phyloP scores from a whole-genome alignment of 495 filamentous ascomycete genomes.

The Xylaria castorea region DNA sequence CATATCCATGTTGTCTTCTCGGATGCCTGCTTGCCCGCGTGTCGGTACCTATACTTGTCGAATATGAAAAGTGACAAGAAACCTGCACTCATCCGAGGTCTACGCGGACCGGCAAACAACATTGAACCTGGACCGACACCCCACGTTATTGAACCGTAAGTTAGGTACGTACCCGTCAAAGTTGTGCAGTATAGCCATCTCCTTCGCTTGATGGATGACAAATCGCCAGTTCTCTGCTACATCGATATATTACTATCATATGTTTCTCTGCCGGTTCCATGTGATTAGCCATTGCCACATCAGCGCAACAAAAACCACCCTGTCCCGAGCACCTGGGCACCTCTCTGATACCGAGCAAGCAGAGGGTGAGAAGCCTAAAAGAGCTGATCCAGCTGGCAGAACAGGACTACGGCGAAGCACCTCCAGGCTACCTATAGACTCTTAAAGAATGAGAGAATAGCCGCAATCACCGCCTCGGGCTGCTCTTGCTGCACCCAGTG shows the following conservation, averaged over 20 bases:
- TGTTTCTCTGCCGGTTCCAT: too few species aligned
- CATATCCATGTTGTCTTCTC: background rate
- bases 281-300: background rate
- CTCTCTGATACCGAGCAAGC: background rate
- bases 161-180: too few species aligned
- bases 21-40: background rate
- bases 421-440: background rate
- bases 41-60: background rate
- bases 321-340: too few species aligned
- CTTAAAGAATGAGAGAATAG: slow-evolving; percentile 55
- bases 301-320: background rate
- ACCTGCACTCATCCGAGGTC: background rate
- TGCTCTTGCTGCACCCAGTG: slow-evolving; percentile 75
- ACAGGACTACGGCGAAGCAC: background rate
- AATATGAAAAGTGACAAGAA: slow-evolving; percentile 13
- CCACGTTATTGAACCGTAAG: background rate
- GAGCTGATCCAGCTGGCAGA: background rate
- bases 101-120: background rate
- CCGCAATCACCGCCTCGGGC: slow-evolving; percentile 59
- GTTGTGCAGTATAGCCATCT: too few species aligned
- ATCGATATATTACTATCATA: background rate
- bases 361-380: too few species aligned
- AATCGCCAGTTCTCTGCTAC: too few species aligned
- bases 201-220: background rate
- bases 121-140: background rate